Conservation (phyloP, 169 alveolate species). For the Plasmodium reichenowi region DNA sequence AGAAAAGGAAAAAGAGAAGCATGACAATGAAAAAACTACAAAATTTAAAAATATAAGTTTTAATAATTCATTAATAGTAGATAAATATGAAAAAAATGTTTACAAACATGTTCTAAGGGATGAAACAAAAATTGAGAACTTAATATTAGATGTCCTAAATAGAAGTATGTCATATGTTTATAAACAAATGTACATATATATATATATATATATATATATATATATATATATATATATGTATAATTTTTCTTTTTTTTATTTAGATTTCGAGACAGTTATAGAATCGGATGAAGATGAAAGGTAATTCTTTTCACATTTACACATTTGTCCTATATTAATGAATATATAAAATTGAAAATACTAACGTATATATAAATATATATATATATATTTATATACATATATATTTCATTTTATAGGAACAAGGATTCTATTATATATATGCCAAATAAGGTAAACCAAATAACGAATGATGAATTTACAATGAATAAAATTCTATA, state of each 20-base stretch:
- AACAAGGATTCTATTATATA: not conserved
- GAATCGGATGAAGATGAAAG: conserved; percentile 19
- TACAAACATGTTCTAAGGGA: conserved; percentile 49
- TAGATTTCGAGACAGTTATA: conserved; percentile 15
- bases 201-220: not conserved
- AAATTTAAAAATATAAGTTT: conserved; percentile 42
- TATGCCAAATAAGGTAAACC: not conserved
- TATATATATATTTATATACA: not conserved
- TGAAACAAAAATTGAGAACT: conserved; percentile 40
- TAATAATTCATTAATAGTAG: conserved; percentile 31
- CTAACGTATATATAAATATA: not conserved
- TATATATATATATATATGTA: too few relatives aligned
- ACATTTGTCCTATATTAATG: not conserved
- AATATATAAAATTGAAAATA: not conserved
- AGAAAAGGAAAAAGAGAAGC: conserved; percentile 53
- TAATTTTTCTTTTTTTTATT: not conserved
- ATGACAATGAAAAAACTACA: conserved; percentile 14
- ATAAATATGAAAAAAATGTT: conserved; percentile 37
- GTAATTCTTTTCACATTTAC: conserved; percentile 1
- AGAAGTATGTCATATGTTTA: conserved; percentile 10
- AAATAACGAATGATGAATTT: not conserved
- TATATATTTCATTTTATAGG: conserved; percentile 1
- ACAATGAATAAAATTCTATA: not conserved
- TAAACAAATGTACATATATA: not conserved
- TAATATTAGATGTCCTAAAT: conserved; percentile 53